phyloP scores from a whole-genome alignment of 139 green algal genomes.

The Auxenochlorella pyrenoidosa region DNA sequence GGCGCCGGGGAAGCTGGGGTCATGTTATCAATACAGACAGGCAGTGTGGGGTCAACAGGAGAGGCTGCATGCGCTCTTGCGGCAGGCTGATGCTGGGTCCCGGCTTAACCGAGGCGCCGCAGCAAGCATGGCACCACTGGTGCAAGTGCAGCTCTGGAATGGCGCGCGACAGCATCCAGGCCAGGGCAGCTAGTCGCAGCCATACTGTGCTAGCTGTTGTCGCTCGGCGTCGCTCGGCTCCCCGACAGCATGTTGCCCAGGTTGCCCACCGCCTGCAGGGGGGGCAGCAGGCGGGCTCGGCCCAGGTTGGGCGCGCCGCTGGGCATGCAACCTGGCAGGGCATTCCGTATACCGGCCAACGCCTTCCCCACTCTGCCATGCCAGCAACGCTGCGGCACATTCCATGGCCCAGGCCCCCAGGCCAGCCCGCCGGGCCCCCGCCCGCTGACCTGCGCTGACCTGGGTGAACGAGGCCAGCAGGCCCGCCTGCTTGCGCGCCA shows the following conservation, averaged over 20 bases:
- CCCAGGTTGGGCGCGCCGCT: too few species aligned
- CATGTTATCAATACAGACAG: too few species aligned
- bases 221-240: background rate
- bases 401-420: too few species aligned
- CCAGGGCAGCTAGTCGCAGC: background rate
- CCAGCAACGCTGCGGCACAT: background rate
- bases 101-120: too few species aligned
- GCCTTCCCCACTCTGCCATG: too few species aligned
- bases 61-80: too few species aligned
- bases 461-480: slow-evolving; percentile 29
- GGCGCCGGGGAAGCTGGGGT: too few species aligned
- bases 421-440: background rate
- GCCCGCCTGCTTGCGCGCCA: slow-evolving; percentile 39
- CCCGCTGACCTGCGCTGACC: slow-evolving; percentile 1
- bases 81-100: too few species aligned
- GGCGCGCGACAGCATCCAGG: background rate
- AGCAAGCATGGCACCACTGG: background rate
- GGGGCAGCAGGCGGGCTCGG: background rate
- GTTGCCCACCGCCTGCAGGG: slow-evolving; percentile 12
- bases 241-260: background rate
- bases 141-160: background rate
- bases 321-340: too few species aligned
- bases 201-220: background rate
- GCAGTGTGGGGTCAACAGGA: too few species aligned
- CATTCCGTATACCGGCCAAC: too few species aligned